These are phyloP conservation scores for Pseudoturritis turrita DNA, from an alignment of 345 rosid species.

Conservation along the genomic window DNA sequence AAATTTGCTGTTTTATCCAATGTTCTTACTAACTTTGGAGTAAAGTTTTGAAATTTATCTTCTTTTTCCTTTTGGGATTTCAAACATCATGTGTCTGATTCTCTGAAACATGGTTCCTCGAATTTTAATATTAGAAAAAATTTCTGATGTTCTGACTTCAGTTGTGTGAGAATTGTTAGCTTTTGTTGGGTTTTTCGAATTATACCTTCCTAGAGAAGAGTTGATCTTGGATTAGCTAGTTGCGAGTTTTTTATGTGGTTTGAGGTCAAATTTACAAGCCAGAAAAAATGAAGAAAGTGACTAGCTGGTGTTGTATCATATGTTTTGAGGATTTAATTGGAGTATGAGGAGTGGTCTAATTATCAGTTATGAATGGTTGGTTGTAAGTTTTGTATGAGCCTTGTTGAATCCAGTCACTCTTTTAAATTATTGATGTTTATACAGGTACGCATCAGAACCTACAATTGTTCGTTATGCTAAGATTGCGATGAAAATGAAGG, in stretches of 20 bases:
- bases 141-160: background rate
- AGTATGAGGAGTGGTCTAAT: background rate
- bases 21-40: background rate
- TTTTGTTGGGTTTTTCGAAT: background rate
- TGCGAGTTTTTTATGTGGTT: background rate
- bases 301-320: too few relatives aligned
- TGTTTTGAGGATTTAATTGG: background rate
- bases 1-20: background rate
- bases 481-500: constrained; percentile 72
- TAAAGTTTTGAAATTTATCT: background rate
- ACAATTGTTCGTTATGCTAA: constrained; percentile 64
- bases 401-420: background rate
- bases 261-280: background rate
- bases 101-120: background rate
- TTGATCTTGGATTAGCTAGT: constrained; percentile 1
- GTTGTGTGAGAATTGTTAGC: background rate
- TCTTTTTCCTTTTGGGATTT: background rate
- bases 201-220: background rate
- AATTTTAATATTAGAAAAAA: background rate
- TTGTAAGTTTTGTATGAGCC: background rate
- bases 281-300: too few relatives aligned
- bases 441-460: constrained; percentile 60
- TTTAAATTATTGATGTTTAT: constrained; percentile 7
- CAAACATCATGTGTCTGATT: background rate
- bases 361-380: background rate